Base-by-base conservation (phyloP, 768 basidiomycete species). In the Mycena chlorophos region DNA sequence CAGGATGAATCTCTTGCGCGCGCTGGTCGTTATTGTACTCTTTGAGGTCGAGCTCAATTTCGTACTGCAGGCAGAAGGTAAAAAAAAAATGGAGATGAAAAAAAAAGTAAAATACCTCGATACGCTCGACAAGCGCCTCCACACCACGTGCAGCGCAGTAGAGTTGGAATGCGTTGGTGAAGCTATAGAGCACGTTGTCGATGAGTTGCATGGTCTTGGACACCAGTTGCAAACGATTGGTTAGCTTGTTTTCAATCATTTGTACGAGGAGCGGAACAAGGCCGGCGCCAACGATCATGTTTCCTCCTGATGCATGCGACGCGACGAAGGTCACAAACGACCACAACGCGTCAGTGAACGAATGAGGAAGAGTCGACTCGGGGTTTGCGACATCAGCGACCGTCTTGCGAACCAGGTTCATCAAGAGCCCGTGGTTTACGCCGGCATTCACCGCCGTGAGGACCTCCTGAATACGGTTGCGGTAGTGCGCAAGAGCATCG, bases 231-330 rank as follows among this genome's bases (percentile, higher is more conserved):
- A 92, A 78, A 31, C 91, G 82, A 47, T 79, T 79, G 1, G 87
- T 78, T 26, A 84, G 75, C 58, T 80, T 82, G 69, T 88, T 91
- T 70, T 94, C 89, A 62, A 96, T 85, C 37, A 96, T 77, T 65
- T 97, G 93, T 50, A 98, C 88, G 25, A 99, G 77, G 14, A 96
- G 74, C 2, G 91, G 91, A 48, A 99, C 82, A 42, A 97, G 73
- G 3, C 97, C 97, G 27, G 97, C 96, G 22, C 93, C 89, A 52
- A 98, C 90, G 40, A 98, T 84, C 93, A 97, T 92, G 63, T 89
- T 91, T 8, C 89, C 92, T 28, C 93, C 92, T 3, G 87, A 82
- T 2, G 90, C 81, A 68, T 93, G 88, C 13, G 89, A 87, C 12
- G 94, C 85, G 56, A 98, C 82, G 72, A 87, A 91, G 2, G 89